Evolutionary conservation across 805 yeast species (phyloP), one percentile per base, ranked within the genome.

Genomic region (Blastobotrys mokoenaii): DNA sequence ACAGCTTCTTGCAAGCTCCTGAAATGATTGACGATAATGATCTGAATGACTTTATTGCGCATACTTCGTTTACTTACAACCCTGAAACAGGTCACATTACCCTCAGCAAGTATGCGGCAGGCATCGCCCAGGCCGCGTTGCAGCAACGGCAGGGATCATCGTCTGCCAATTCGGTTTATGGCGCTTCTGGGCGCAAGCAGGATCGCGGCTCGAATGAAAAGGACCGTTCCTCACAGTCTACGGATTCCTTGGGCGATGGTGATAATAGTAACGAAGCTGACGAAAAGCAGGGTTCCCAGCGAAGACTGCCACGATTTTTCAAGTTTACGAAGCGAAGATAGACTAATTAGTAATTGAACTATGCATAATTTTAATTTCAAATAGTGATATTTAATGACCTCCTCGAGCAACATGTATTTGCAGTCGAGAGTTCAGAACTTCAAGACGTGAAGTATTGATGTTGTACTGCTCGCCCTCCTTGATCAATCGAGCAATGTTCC

Each of bases 361-460:
- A n/a, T n/a, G n/a, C n/a, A n/a, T n/a, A n/a, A n/a, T n/a, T n/a
- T n/a, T 22, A 22, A 22, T 22, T 5, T 8, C 27, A 8, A 22
- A 8, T 22, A 22, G 8, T 22, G 27, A 22, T 36, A n/a, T 11
- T 22, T 22, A 22, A 22, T 22, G 27, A 4, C 27, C 27, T 22
- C 27, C 27, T 22, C 27, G 34, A 10, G 37, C 37, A 22, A 25
- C 41, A 5, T 8, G 14, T 9, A 20, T n/a, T 10, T 25, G 11
- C 8, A 43, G 30, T 16, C 29, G 40, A 8, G 29, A 15, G 29
- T 43, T 38, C 30, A 43, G 14, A 14, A 34, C 40, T 9, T 25
- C 31, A 11, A 47, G 44, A 11, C 40, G 34, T 20, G 46, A 15
- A 17, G 48, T 45, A 40, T 45, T 38, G 27, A 47, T 41, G 31